Percentiles rank a stretch among this genome's conserved stretches.
Evolutionary conservation across 148 eudicot genomes (phyloP).

Genomic region (Cornus florida): DNA sequence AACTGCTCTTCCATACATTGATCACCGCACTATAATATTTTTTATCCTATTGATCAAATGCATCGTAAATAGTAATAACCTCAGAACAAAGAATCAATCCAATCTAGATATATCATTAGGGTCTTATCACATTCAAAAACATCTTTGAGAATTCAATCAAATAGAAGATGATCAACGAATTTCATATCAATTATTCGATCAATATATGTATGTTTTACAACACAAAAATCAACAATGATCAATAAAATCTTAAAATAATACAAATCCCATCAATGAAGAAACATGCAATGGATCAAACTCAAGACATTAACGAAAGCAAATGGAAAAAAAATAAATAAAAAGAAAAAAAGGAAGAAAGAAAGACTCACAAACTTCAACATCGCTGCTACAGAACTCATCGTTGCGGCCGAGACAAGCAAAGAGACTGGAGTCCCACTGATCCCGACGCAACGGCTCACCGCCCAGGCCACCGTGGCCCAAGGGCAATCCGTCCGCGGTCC

Average conservation of each 20-base stretch:
- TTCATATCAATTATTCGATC: too few species aligned
- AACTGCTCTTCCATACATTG: not conserved
- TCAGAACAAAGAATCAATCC: too few species aligned
- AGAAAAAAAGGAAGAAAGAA: not conserved
- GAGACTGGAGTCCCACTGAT: slow-evolving; percentile 60
- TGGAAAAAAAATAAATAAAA: not conserved
- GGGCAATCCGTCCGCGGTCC: slow-evolving; percentile 78
- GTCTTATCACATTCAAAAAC: too few species aligned
- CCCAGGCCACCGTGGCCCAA: slow-evolving; percentile 25
- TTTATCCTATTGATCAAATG: too few species aligned
- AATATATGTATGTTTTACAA: not conserved
- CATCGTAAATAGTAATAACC: too few species aligned
- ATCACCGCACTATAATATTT: too few species aligned
- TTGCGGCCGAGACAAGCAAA: slow-evolving; percentile 63
- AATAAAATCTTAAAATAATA: not conserved
- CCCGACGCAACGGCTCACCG: slow-evolving; percentile 42
- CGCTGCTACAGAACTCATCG: slow-evolving; percentile 74
- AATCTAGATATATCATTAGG: too few species aligned
- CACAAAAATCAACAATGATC: not conserved
- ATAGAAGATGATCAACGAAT: too few species aligned
- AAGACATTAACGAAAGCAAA: not conserved
- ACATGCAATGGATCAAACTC: not conserved
- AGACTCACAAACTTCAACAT: slow-evolving; percentile 91
- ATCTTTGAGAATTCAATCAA: too few species aligned
- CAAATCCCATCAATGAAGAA: not conserved